Conservation (phyloP, 352 stramenopile species). For the Globisporangium polare region DNA sequence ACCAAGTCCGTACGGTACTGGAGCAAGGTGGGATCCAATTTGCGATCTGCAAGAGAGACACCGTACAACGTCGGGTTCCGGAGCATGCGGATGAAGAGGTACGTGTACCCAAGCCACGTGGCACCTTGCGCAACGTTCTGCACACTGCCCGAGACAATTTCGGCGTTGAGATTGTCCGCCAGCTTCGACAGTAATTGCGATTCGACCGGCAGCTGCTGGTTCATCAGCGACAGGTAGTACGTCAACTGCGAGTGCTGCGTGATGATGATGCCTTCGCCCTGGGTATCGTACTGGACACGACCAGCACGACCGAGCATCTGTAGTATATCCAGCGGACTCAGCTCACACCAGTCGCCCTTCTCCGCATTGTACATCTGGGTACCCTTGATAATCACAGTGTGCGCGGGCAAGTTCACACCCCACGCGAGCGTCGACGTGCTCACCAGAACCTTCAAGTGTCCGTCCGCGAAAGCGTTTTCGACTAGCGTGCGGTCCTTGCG, state of each 20-base stretch:
- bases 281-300: constrained; percentile 97
- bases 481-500: constrained; percentile 96
- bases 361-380: constrained; percentile 99
- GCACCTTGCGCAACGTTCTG: constrained; percentile 94
- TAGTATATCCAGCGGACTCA: constrained; percentile 98
- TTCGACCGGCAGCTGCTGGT: constrained; percentile 99
- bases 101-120: constrained; percentile 99
- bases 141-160: constrained; percentile 97
- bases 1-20: constrained; percentile 95
- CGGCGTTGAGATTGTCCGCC: constrained; percentile 98
- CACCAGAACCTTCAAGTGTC: constrained; percentile 96
- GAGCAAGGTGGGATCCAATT: constrained; percentile 92
- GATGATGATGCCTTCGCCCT: constrained; percentile 99
- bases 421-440: constrained; percentile 99
- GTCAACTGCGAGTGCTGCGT: constrained; percentile 98
- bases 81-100: constrained; percentile 99
- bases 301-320: constrained; percentile 99
- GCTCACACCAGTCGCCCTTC: constrained; percentile 96
- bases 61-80: constrained; percentile 97
- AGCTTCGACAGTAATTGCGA: constrained; percentile 96
- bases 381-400: constrained; percentile 99
- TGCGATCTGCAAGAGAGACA: constrained; percentile 83
- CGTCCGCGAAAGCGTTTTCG: constrained; percentile 98
- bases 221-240: constrained; percentile 99
- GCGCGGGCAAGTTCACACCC: constrained; percentile 99